Evolutionary conservation across 805 yeast species (phyloP), one percentile per base, ranked within the genome.

Genomic region (Sungouiozyma ichnusensis): DNA sequence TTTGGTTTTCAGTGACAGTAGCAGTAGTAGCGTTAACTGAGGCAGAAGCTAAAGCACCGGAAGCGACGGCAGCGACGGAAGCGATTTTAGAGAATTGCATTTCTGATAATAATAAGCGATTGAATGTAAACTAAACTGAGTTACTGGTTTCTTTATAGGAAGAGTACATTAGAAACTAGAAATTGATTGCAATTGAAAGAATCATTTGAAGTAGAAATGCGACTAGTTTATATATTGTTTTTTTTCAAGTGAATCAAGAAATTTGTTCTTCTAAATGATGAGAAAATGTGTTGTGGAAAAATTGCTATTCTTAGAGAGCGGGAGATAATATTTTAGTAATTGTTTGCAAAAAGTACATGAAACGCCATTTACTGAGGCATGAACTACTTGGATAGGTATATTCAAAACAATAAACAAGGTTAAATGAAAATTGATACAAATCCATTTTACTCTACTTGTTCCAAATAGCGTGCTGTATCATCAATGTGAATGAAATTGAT

Each of bases 71-170:
- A 40, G 65, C 65, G 47, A 60, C 53, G 41, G 62, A 42, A 42
- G 64, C 65, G 60, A 64, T 54, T 52, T 65, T 64, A 44, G 68
- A 59, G 63, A 64, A 63, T 59, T 64, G 66, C 69, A 65, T 66
- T 64, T 49, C 52, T 45, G 39, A 40, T 29, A 20, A 20, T n/a
- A 19, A 17, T 40, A 32, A 24, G 35, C 16, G 20, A 36, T 31
- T 16, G 18, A 19, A 20, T 2, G 7, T 37, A 20, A 45, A 33
- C 40, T 40, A 40, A 18, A 24, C 38, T 7, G 17, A 35, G 15
- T 17, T 33, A 19, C 17, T 33, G 40, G 16, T 37, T 18, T 34
- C 16, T 36, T 29, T 40, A 35, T 19, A 35, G 19, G 15, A 31
- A 14, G 19, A 8, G 14, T 11, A 38, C 20, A 6, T 24, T 20